Percentiles rank a stretch among this genome's conserved stretches.
Conservation (phyloP, 1,139 yeast genomes). For the Eremothecium coryli region DNA sequence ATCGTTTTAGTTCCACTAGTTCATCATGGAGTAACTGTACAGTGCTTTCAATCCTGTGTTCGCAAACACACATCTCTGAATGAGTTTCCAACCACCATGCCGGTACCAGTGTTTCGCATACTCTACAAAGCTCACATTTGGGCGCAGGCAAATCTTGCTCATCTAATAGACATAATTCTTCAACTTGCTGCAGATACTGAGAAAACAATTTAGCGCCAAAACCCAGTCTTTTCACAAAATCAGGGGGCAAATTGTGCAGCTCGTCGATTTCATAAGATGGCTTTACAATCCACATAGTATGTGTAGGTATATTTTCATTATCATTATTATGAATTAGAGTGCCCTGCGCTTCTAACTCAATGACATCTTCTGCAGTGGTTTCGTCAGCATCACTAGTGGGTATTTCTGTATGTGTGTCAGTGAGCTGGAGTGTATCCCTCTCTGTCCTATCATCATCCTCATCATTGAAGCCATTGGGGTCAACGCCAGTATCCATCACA, state of each 20-base stretch:
- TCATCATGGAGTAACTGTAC: conserved; percentile 73
- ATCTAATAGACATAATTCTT: conserved; percentile 52
- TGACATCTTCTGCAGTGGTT: conserved; percentile 34
- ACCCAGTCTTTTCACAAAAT: conserved; percentile 64
- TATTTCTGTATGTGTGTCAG: no score
- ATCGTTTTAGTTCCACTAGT: conserved; percentile 60
- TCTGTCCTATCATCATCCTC: neutral
- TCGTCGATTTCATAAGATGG: conserved; percentile 58
- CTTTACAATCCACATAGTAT: conserved; percentile 88
- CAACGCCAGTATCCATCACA: neutral
- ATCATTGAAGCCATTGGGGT: neutral
- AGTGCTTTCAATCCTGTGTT: conserved; percentile 73
- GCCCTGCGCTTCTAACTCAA: conserved; percentile 91
- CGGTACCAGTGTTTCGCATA: conserved; percentile 86
- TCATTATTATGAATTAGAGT: conserved; percentile 67
- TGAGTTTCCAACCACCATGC: conserved; percentile 96
- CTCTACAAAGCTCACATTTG: conserved; percentile 71
- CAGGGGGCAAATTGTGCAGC: conserved; percentile 56
- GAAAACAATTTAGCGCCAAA: conserved; percentile 84
- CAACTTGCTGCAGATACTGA: conserved; percentile 55
- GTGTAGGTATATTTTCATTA: conserved; percentile 50
- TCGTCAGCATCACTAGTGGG: conserved; percentile 16
- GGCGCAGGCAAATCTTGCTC: conserved; percentile 66
- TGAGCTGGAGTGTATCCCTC: no score
- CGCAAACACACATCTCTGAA: conserved; percentile 77